Conservation (phyloP, 768 basidiomycete genomes). For the Galerina marginata region DNA sequence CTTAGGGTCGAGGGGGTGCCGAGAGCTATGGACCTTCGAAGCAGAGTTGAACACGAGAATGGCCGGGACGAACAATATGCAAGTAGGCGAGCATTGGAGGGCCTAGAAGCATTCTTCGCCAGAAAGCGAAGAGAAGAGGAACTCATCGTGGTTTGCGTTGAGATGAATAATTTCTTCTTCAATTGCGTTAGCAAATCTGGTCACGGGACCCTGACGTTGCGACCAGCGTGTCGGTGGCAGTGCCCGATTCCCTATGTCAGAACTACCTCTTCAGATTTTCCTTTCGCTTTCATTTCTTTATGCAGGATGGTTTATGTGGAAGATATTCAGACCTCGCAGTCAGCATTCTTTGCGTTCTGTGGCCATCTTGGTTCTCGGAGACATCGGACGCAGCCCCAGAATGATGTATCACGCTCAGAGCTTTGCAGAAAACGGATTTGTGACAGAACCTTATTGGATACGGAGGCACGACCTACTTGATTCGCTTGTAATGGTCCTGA, state of each 20-base stretch:
- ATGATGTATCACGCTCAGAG: conserved; percentile 99
- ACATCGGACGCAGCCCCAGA: conserved; percentile 93
- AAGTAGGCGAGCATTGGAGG: conserved; percentile 14
- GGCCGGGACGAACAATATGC: conserved; percentile 15
- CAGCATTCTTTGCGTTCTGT: conserved; percentile 65
- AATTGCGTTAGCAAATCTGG: not conserved
- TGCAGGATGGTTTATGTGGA: conserved; percentile 37
- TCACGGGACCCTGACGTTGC: conserved; percentile 5
- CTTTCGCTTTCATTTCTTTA: conserved; percentile 21
- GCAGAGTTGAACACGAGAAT: conserved; percentile 17
- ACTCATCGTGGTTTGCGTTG: conserved; percentile 27
- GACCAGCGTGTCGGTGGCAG: not conserved
- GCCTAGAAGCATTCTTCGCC: conserved; percentile 17
- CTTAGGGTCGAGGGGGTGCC: conserved; percentile 9
- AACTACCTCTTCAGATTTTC: conserved; percentile 15
- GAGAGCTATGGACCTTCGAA: not conserved
- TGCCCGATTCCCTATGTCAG: not conserved
- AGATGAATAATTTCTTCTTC: conserved; percentile 12
- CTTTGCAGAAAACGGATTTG: conserved; percentile 80
- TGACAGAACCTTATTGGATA: conserved; percentile 88
- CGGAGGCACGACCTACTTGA: conserved; percentile 55
- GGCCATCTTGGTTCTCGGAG: conserved; percentile 92
- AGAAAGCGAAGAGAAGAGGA: conserved; percentile 26
- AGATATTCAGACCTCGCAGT: conserved; percentile 40
- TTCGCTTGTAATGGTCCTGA: not conserved